These are phyloP conservation scores for Daldinia sp. DNA, from an alignment of 2,329 filamentous ascomycete species.

Conservation along the genomic window DNA sequence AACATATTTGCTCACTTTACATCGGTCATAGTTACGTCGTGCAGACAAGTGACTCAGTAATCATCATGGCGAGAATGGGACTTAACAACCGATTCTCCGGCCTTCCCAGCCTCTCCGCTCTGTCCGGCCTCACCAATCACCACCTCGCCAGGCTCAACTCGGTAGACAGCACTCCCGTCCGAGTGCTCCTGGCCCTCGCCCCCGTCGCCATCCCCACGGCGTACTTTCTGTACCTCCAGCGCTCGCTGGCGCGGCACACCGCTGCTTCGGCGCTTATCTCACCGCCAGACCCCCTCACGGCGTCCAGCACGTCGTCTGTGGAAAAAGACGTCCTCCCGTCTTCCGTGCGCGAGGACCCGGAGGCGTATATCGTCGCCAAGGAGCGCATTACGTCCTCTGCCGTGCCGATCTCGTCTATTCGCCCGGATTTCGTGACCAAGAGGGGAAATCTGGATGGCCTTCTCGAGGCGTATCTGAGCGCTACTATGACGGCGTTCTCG, in stretches of 20 bases:
- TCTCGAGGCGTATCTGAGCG: constrained; percentile 35
- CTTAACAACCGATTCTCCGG: too few relatives aligned
- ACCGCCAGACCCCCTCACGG: constrained; percentile 16
- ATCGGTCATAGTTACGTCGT: neutral
- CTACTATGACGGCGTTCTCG: constrained; percentile 38
- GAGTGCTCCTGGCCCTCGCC: constrained; percentile 23
- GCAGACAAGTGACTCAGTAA: too few relatives aligned
- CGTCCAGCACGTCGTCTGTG: neutral
- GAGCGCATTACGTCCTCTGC: constrained; percentile 36
- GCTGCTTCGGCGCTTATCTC: constrained; percentile 14
- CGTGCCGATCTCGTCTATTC: constrained; percentile 17
- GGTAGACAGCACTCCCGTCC: neutral
- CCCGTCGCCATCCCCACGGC: constrained; percentile 31
- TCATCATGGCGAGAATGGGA: neutral
- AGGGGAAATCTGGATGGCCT: constrained; percentile 4
- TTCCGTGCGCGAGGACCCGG: constrained; percentile 7
- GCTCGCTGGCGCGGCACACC: constrained; percentile 20
- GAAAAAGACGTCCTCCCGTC: constrained; percentile 19
- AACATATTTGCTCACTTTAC: neutral
- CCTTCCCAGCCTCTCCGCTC: too few relatives aligned
- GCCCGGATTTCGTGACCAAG: constrained; percentile 1
- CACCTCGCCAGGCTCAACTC: neutral
- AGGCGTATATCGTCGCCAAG: constrained; percentile 28
- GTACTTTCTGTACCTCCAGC: constrained; percentile 27
- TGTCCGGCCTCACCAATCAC: neutral